Evolutionary conservation across 768 basidiomycete species (phyloP), one percentile per base, ranked within the genome.

Genomic region (Suillus luteus): DNA sequence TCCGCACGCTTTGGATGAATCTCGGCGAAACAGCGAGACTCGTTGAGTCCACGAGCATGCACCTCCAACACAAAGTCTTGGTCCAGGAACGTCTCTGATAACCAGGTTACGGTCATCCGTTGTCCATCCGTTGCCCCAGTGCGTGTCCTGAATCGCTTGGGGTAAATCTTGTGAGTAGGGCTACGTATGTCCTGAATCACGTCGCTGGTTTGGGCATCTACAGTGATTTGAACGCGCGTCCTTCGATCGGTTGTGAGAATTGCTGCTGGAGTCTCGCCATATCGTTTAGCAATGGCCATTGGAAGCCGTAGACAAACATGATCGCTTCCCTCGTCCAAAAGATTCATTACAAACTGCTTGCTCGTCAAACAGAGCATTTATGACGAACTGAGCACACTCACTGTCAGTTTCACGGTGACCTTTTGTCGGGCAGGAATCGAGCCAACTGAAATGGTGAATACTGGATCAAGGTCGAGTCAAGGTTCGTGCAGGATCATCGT

Each of bases 361-460:
- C 3, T 49, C 5, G 55, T 46, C 37, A 19, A 10, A 22, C 66
- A 8, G 49, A 15, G 3, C 6, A 12, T 11, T 40, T n/a, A 59
- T 64, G 19, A 33, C 3, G 46, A 48, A 40, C 27, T 24, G 19
- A 43, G 5, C 19, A 37, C 48, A 68, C 80, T 61, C 67, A 86
- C 85, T 55, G 80, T 80, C 37, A 86, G 35, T 40, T 71, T 73
- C 0, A 78, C 76, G 27, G 71, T 74, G 2, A 86, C 79, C 1
- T 71, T 80, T 46, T 78, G 68, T 1, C 66, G 65, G 0, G 82
- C 74, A 35, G 83, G 82, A 58, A 87, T 79, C 1, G 82, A 81
- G 9, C 86, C 86, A 3, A 87, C 67, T 2, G 86, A 87, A 44
- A 87, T 83, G 0, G 80, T 83, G 68, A 87, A 86, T 58, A 85